Percentiles rank a stretch among this genome's conserved stretches.
Conservation (phyloP, 2,329 filamentous ascomycete genomes). For the Fusarium setosum region DNA sequence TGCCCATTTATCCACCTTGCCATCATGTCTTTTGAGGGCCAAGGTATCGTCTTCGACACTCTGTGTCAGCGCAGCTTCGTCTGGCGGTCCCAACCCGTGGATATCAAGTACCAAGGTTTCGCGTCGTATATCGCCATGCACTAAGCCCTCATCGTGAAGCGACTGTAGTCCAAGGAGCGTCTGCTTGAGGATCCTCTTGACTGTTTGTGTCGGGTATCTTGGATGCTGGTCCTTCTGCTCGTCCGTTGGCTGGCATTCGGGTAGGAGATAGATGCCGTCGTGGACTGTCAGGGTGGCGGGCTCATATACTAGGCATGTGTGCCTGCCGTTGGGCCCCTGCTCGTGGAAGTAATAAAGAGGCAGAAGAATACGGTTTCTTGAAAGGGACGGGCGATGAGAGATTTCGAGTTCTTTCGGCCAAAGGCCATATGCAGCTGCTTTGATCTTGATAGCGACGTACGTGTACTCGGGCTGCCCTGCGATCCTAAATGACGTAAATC, state of each 20-base stretch:
- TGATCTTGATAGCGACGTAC: background rate
- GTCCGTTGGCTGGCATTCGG: background rate
- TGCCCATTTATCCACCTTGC: background rate
- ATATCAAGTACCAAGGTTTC: background rate
- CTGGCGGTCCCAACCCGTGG: background rate
- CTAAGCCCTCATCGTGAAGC: background rate
- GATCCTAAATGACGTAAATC: too few species aligned
- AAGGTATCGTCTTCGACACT: background rate
- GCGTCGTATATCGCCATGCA: background rate
- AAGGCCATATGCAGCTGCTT: background rate
- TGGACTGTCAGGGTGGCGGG: background rate
- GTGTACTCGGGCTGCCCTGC: background rate
- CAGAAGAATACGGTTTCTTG: background rate
- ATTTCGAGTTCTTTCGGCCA: background rate
- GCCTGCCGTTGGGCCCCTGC: background rate
- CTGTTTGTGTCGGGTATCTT: slow-evolving; percentile 1
- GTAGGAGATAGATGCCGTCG: too few species aligned
- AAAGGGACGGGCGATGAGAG: background rate
- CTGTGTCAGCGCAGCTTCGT: background rate
- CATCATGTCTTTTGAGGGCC: background rate
- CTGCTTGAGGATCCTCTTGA: slow-evolving; percentile 14
- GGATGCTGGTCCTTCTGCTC: background rate
- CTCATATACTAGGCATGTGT: background rate
- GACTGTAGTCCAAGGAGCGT: background rate
- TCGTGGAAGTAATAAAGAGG: background rate